Conservation (phyloP, 169 alveolate genomes). For the Babesia gibsoni region DNA sequence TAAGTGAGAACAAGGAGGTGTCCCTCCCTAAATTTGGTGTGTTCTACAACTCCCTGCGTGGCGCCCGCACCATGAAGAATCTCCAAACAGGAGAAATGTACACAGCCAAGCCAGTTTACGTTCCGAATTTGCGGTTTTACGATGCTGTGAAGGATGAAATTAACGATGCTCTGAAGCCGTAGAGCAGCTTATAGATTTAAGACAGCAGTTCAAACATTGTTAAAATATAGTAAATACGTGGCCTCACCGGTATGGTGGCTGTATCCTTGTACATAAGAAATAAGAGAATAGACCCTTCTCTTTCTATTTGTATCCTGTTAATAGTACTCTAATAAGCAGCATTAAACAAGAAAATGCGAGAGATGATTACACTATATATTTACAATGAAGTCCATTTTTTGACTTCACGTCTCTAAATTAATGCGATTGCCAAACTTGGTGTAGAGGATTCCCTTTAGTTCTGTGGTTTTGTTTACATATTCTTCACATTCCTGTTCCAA, state of each 20-base stretch:
- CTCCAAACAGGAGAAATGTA: slow-evolving; percentile 61
- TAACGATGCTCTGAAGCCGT: slow-evolving; percentile 21
- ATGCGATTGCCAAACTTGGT: slow-evolving; percentile 61
- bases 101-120: slow-evolving; percentile 65
- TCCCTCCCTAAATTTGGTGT: slow-evolving; percentile 59
- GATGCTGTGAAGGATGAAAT: slow-evolving; percentile 55
- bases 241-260: not conserved
- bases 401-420: slow-evolving; percentile 56
- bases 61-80: slow-evolving; percentile 60
- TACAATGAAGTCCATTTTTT: too few relatives aligned
- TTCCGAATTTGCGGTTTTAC: slow-evolving; percentile 55
- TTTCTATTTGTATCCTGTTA: too few relatives aligned
- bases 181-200: not conserved
- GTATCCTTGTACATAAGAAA: too few relatives aligned
- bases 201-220: not conserved
- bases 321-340: too few relatives aligned
- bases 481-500: slow-evolving; percentile 2
- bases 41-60: slow-evolving; percentile 57
- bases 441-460: slow-evolving; percentile 48
- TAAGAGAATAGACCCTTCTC: too few relatives aligned
- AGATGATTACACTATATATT: too few relatives aligned
- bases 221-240: not conserved
- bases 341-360: too few relatives aligned
- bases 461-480: not conserved
- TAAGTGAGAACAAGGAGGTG: slow-evolving; percentile 46